Evolutionary conservation across 2,329 filamentous ascomycete species (phyloP), one percentile per base, ranked within the genome.

Genomic region (Fusarium sp.): DNA sequence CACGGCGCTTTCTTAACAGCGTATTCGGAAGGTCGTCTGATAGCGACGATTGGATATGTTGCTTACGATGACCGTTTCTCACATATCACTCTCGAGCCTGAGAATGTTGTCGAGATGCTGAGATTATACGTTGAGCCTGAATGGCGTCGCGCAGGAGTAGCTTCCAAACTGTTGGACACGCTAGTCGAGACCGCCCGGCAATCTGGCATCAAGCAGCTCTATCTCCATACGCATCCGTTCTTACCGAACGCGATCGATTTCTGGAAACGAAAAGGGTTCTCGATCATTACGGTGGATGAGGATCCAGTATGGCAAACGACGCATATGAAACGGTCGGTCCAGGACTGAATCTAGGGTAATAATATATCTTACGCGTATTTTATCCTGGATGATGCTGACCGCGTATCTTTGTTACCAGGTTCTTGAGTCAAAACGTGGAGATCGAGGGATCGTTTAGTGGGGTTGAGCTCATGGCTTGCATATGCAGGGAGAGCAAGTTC

Each of bases 141-240:
- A 20, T 76, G 68, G 63, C 78, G 78, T 8, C 78, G 78, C 15
- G 68, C 50, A 7, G 77, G 78, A 11, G 9, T 80, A 22, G 78
- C 78, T 17, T 79, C 78, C 4, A 70, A 50, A 5, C 14, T 80
- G 18, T 64, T 78, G 12, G 27, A 31, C 8, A 42, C 45, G 9
- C 20, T 80, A 31, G 42, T 73, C 22, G 49, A 71, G 7, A 55
- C 55, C 1, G 76, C 78, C 2, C 60, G 29, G 4, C 53, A 52
- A 2, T 59, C 61, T 12, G 70, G 70, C 13, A 68, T 79, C 20
- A 27, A 70, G 18, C 52, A 59, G 11, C 62, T 79, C 4, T 79
- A 79, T 54, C 63, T 79, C 1, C 77, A 79, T 27, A 79, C 78
- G 1, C 78, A 79, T 25, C 77, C 78, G 0, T 79, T 79, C 18